Conservation (phyloP, 2,329 filamentous ascomycete species). For the Penicillium expansum region DNA sequence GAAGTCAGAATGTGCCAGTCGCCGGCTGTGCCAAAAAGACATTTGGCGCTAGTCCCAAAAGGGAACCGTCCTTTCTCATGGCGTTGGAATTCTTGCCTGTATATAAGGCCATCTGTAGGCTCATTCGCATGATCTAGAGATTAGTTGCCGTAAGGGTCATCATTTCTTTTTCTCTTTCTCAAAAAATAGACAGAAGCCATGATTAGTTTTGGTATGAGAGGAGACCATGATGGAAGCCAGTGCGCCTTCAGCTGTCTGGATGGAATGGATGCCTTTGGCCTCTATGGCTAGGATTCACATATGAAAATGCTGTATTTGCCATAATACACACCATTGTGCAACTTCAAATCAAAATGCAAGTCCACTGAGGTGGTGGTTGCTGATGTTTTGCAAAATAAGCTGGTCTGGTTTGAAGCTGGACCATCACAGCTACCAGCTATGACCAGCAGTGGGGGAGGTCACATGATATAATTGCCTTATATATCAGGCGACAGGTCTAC, state of each 20-base stretch:
- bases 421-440: slow-evolving; percentile 2
- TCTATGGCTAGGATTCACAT: neutral
- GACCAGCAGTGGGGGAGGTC: neutral
- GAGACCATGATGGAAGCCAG: neutral
- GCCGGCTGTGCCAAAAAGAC: slow-evolving; percentile 40
- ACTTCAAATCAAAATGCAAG: neutral
- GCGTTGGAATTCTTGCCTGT: neutral
- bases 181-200: neutral
- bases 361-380: neutral
- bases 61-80: slow-evolving; percentile 18
- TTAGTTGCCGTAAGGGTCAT: neutral
- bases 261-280: neutral
- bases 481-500: neutral
- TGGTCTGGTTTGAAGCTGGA: slow-evolving; percentile 10
- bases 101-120: neutral
- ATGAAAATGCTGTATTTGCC: neutral
- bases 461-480: neutral
- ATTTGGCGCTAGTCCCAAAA: slow-evolving; percentile 38
- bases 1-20: slow-evolving; percentile 37
- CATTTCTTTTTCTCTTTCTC: neutral
- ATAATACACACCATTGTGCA: neutral
- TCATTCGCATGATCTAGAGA: neutral
- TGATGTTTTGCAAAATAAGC: slow-evolving; percentile 6
- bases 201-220: neutral
- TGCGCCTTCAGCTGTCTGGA: neutral